Base-by-base conservation (phyloP, 257 asterid genomes). In the Agastache rugosa region DNA sequence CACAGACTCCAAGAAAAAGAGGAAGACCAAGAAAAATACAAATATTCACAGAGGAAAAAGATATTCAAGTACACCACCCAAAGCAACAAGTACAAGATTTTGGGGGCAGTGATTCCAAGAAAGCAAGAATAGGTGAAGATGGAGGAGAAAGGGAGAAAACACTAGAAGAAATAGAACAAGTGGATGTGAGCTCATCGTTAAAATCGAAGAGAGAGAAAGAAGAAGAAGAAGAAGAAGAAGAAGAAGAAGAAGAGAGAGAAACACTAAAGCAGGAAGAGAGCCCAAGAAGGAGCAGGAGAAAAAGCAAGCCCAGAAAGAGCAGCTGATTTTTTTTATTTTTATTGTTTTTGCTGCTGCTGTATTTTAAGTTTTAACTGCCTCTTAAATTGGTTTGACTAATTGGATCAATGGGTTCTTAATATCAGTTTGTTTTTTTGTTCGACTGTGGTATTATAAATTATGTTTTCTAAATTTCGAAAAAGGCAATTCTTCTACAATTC, bases 301-400 rank as follows among this genome's bases (percentile, higher is more conserved):
- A 86, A 84, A 82, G 91, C 79, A 89, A 89, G 82, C 97, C 97
- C 74, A 89, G 75, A 54, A 91, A 85, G 83, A 85, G 87, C 82
- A 81, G 87, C 81, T 87, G 78, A 87, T 5, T 1, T 16, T 16
- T 3, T 12, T 1, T 4, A 2, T 6, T 45, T 16, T 2, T 47
- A 14, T 47, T 47, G 2, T 29, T 29, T 29, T 29, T 29, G 34
- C 34, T 29, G 34, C 34, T 29, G 34, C 34, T 29, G 34, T 29
- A 3, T 29, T 29, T 25, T 25, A n/a, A n/a, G n/a, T n/a, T n/a
- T n/a, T n/a, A n/a, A n/a, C n/a, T n/a, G n/a, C n/a, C n/a, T n/a
- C n/a, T n/a, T n/a, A n/a, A n/a, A n/a, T n/a, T n/a, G n/a, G n/a
- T n/a, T n/a, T n/a, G n/a, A n/a, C n/a, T n/a, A n/a, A n/a, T n/a